Conservation (phyloP, 139 green algal species). For the Micractinium sp. region DNA sequence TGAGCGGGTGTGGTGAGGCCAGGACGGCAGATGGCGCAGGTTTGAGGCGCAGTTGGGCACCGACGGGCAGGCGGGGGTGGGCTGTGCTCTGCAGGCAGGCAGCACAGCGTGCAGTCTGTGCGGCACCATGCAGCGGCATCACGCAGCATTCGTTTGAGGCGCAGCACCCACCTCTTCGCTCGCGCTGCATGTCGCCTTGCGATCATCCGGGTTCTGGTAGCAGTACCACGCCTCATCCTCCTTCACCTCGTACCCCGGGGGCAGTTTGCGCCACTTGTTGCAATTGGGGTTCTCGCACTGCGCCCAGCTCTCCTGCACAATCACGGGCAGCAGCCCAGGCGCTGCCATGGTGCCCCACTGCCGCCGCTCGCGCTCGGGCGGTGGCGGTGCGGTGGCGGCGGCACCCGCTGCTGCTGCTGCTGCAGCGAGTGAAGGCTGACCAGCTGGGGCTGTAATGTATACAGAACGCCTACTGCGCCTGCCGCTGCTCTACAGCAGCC, state of each 20-base stretch:
- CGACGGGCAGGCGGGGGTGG: neutral
- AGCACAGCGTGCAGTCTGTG: too few relatives aligned
- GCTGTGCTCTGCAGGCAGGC: neutral
- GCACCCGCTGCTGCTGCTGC: neutral
- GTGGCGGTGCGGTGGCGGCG: neutral
- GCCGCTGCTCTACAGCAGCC: too few relatives aligned
- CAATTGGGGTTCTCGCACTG: slow-evolving; percentile 64
- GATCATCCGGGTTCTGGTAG: slow-evolving; percentile 60
- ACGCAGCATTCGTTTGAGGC: neutral
- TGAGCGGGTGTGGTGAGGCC: too few relatives aligned
- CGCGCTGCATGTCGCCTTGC: slow-evolving; percentile 46
- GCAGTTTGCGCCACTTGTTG: slow-evolving; percentile 64
- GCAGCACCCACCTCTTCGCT: slow-evolving; percentile 51
- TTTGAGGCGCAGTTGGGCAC: neutral
- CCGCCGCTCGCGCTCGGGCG: neutral
- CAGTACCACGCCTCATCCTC: slow-evolving; percentile 64
- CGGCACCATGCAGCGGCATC: neutral
- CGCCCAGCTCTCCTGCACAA: slow-evolving; percentile 33
- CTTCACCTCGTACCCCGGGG: slow-evolving; percentile 46
- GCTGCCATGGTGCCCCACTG: slow-evolving; percentile 3
- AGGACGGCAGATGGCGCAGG: too few relatives aligned
- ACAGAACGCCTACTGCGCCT: too few relatives aligned
- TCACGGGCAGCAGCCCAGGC: slow-evolving; percentile 11
- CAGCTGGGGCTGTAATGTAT: too few relatives aligned
- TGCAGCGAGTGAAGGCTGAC: neutral